Conservation (phyloP, 805 yeast genomes). For the Wickerhamiella alocasiicola region DNA sequence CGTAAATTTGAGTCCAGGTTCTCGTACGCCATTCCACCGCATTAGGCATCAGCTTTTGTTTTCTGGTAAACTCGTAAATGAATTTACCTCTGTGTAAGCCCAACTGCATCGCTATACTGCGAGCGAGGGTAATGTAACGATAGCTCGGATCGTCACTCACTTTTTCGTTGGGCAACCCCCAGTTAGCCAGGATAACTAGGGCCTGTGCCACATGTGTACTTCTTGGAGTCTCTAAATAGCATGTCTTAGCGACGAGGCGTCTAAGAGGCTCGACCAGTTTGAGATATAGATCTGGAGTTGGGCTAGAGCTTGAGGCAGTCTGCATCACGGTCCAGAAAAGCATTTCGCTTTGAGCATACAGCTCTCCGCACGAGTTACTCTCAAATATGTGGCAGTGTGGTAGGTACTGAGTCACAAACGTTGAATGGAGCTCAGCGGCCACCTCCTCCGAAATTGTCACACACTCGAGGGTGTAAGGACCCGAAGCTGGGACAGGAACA, state of each 20-base stretch:
- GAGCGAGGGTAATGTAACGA: conserved; percentile 78
- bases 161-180: conserved; percentile 91
- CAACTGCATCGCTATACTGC: conserved; percentile 67
- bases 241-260: conserved; percentile 78
- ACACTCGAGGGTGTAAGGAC: conserved; percentile 42
- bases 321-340: conserved; percentile 85
- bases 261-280: conserved; percentile 65
- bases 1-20: conserved; percentile 81
- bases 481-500: conserved; percentile 14
- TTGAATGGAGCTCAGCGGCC: conserved; percentile 60
- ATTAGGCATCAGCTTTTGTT: conserved; percentile 77
- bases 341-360: conserved; percentile 71
- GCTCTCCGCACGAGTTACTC: conserved; percentile 56
- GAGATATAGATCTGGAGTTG: conserved; percentile 71
- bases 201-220: conserved; percentile 92
- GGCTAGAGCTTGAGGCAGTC: conserved; percentile 76
- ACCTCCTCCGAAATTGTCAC: conserved; percentile 52
- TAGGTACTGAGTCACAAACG: conserved; percentile 52
- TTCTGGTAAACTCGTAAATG: conserved; percentile 78
- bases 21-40: conserved; percentile 92
- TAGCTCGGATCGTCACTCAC: conserved; percentile 86
- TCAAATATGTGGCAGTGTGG: conserved; percentile 73
- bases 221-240: conserved; percentile 88
- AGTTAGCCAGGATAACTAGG: conserved; percentile 62
- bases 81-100: conserved; percentile 89